Base-by-base conservation (phyloP, 768 basidiomycete genomes). In the Sarcodon aspratus region DNA sequence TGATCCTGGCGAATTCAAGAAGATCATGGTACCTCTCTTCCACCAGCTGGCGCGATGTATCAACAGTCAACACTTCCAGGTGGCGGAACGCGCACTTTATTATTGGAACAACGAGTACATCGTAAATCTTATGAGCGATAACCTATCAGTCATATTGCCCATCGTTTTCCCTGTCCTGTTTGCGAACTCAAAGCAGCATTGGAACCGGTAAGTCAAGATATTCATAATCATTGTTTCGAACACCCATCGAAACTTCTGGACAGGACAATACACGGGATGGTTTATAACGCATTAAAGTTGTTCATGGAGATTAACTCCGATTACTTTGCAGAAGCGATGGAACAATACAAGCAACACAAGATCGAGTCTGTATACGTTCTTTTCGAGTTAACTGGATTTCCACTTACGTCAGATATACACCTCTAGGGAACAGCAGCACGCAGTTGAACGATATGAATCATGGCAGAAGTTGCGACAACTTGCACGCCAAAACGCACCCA, bases 81-180 rank as follows among this genome's bases (percentile, higher is more conserved):
- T 99, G 32, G 95, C 96, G 6, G 96, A 99, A 66, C 80, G 96
- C 38, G 95, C 95, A 3, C 67, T 99, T 51, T 76, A 96, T 57
- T 98, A 96, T 65, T 99, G 96, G 96, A 97, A 98, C 70, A 98
- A 98, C 69, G 96, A 98, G 69, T 99, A 98, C 68, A 94, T 98
- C 55, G 90, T 99, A 58, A 99, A 96, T 66, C 78, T 99, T 47
- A 98, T 99, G 91, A 90, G 91, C 64, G 93, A 98, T 60, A 98
- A 98, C 63, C 75, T 98, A 54, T 66, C 79, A 18, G 66, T 82
- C 53, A 80, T 99, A 51, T 74, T 99, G 32, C 96, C 96, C 7
- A 90, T 99, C 59, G 93, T 99, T 46, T 99, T 98, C 72, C 92
- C 95, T 31, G 87, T 94, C 7, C 67, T 99, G 54, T 97, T 95